Conservation (phyloP, 148 eudicot species). For the Silene uniflora region DNA sequence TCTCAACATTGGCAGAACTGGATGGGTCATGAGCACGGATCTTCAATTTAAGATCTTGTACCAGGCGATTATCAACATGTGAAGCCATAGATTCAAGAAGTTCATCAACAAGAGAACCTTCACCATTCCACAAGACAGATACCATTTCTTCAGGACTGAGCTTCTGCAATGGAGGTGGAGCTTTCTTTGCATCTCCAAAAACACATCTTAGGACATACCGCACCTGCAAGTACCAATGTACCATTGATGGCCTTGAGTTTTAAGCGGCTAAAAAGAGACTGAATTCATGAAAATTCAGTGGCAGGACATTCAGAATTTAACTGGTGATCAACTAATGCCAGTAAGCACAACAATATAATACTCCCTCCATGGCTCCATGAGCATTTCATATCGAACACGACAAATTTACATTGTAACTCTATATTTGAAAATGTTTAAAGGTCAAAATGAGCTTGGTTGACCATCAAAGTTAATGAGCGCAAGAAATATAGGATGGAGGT, state of each 20-base stretch:
- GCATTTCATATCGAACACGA: not conserved
- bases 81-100: conserved; percentile 75
- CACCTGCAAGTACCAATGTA: conserved; percentile 45
- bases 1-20: conserved; percentile 54
- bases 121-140: conserved; percentile 78
- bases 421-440: not conserved
- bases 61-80: conserved; percentile 53
- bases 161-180: conserved; percentile 90
- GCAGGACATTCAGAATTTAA: no score
- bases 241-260: conserved; percentile 1
- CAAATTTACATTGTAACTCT: not conserved
- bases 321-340: not conserved
- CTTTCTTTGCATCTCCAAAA: conserved; percentile 92
- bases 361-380: not conserved
- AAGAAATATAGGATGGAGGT: not conserved
- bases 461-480: not conserved
- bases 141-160: conserved; percentile 73
- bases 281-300: no score
- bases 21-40: conserved; percentile 79
- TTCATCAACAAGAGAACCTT: conserved; percentile 75
- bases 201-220: conserved; percentile 87
- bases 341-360: not conserved
- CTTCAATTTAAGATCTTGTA: conserved; percentile 57
- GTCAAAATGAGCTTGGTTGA: not conserved
- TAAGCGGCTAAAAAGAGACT: not conserved